Evolutionary conservation across 1,139 yeast genomes (phyloP), one percentile per base, ranked within the genome.

Genomic region (Kodamaea fungicola): DNA sequence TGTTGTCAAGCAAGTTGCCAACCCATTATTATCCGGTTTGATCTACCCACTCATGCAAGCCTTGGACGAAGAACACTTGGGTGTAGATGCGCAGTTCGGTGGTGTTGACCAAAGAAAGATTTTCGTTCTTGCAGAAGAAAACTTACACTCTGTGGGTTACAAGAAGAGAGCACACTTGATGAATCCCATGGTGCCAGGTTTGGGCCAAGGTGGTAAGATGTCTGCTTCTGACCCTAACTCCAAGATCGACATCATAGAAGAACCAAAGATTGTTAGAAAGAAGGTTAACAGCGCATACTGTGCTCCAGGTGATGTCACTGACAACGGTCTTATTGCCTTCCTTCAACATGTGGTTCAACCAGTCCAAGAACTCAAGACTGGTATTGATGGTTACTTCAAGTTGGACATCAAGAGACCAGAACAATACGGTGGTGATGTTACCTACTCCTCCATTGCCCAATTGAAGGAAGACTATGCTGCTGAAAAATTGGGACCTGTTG

Each of bases 31-130:
- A 46, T 83, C 95, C 25, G 98, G 98, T 4, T 77, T 94, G 61
- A 87, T 94, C 52, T 94, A 94, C 64, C 99, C 99, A 38, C 78
- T 94, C 57, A 92, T 94, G 98, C 99, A 94, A 68, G 97, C 97
- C 2, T 76, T 94, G 44, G 99, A 94, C 62, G 99, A 94, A 66
- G 84, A 94, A 56, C 83, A 83, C 62, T 77, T 94, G 55, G 84
- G 71, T 25, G 90, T 81, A 28, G 99, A 94, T 62, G 96, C 80
- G 13, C 98, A 94, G 67, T 90, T 94, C 55, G 99, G 99, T 47
- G 99, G 99, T 61, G 95, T 92, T 38, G 99, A 94, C 62, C 99
- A 94, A 71, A 82, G 99, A 65, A 94, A 94, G 71, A 94, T 94
- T 55, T 94, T 94, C 53, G 97, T 90, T 29, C 76, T 94, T 43